Percentiles rank a stretch among this genome's conserved stretches.
These are phyloP conservation scores for Zygosaccharomyces bisporus DNA, from an alignment of 805 yeast species.

Conservation along the genomic window DNA sequence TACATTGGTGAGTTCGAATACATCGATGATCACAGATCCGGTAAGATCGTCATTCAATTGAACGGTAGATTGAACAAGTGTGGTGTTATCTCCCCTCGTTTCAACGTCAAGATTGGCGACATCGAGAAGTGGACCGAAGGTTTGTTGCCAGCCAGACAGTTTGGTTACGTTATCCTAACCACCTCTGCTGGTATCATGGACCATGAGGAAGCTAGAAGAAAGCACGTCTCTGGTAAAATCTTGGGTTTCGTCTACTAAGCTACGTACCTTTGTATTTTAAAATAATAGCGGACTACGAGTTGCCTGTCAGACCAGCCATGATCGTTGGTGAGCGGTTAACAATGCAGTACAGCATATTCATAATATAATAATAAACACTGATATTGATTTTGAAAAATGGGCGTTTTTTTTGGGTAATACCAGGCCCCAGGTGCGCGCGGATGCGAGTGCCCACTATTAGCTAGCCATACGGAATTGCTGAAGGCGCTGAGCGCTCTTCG, in stretches of 20 bases:
- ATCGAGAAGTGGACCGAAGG: constrained; percentile 98
- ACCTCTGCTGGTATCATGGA: constrained; percentile 99
- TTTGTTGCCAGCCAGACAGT: constrained; percentile 98
- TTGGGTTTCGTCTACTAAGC: constrained; percentile 93
- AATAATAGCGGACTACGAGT: neutral
- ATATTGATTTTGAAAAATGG: too few relatives aligned
- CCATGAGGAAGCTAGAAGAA: constrained; percentile 99
- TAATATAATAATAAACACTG: neutral
- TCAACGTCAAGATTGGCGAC: constrained; percentile 92
- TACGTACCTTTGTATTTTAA: constrained; percentile 11
- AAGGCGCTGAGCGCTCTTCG: too few relatives aligned
- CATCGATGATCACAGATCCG: constrained; percentile 98
- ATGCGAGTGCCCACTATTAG: too few relatives aligned
- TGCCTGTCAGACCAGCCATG: neutral
- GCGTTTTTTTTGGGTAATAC: too few relatives aligned
- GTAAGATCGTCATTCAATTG: constrained; percentile 92
- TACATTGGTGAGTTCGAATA: constrained; percentile 98
- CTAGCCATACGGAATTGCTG: too few relatives aligned
- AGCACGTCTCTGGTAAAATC: constrained; percentile 98
- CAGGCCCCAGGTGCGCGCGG: too few relatives aligned
- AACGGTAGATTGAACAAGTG: constrained; percentile 98
- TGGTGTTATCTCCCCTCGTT: constrained; percentile 98
- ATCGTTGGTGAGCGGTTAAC: neutral
- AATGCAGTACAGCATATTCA: neutral
- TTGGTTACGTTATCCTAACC: constrained; percentile 96